Evolutionary conservation across 192 early-diverging fungal species (phyloP).

Genomic region (Backusella parvicylindrica): DNA sequence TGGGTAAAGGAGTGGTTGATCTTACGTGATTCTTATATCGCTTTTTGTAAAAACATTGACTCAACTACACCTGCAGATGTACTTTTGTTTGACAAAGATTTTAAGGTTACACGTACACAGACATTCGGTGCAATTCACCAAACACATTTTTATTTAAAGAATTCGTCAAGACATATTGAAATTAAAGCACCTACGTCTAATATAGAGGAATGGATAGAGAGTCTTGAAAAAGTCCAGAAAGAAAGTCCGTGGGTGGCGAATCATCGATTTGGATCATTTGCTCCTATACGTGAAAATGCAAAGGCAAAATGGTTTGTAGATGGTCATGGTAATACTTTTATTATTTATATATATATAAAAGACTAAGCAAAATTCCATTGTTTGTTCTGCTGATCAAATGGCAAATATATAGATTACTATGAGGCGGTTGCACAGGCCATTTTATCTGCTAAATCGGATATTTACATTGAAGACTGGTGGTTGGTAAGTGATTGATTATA

Average conservation of each 20-base stretch:
- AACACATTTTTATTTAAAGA: slow-evolving; percentile 55
- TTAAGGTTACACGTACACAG: slow-evolving; percentile 19
- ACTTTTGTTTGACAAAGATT: slow-evolving; percentile 47
- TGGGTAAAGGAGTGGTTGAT: slow-evolving; percentile 72
- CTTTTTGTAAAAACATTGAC: slow-evolving; percentile 44
- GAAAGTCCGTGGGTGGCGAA: slow-evolving; percentile 60
- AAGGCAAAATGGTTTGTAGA: slow-evolving; percentile 81
- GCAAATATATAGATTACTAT: slow-evolving; percentile 58
- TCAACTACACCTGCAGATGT: slow-evolving; percentile 43
- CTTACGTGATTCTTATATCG: slow-evolving; percentile 71
- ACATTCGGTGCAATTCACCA: slow-evolving; percentile 35
- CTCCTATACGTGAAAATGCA: slow-evolving; percentile 62
- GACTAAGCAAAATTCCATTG: not conserved
- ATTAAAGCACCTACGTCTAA: slow-evolving; percentile 61
- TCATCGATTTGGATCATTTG: slow-evolving; percentile 76
- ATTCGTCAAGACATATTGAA: slow-evolving; percentile 60
- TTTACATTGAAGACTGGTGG: slow-evolving; percentile 88
- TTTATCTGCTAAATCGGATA: slow-evolving; percentile 63
- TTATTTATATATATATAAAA: too few relatives aligned
- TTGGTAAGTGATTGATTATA: slow-evolving; percentile 36
- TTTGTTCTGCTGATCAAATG: not conserved
- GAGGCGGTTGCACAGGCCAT: slow-evolving; percentile 76
- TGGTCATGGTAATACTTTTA: slow-evolving; percentile 58
- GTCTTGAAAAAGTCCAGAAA: slow-evolving; percentile 52
- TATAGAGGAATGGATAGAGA: slow-evolving; percentile 68